Percentiles rank a stretch among this genome's conserved stretches.
These are phyloP conservation scores for Extremus antarcticus DNA, from an alignment of 495 filamentous ascomycete species.

Conservation along the genomic window DNA sequence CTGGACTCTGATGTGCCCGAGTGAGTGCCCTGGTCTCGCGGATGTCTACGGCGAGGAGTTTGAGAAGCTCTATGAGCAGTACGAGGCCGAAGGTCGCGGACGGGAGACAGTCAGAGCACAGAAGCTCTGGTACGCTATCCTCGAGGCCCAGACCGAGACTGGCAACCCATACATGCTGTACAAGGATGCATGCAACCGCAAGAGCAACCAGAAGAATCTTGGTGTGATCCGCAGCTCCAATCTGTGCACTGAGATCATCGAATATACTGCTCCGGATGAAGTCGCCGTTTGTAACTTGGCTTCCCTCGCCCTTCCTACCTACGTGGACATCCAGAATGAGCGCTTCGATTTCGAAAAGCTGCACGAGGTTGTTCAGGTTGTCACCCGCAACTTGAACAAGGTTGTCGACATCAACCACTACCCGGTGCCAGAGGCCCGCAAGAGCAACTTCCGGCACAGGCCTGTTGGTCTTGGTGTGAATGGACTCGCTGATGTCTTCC, in stretches of 20 bases:
- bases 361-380: slow-evolving; percentile 80
- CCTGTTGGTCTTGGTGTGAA: slow-evolving; percentile 95
- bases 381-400: slow-evolving; percentile 89
- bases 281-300: slow-evolving; percentile 98
- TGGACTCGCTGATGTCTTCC: slow-evolving; percentile 96
- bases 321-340: slow-evolving; percentile 69
- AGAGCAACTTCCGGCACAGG: slow-evolving; percentile 89
- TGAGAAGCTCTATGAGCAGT: slow-evolving; percentile 86
- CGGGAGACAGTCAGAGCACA: slow-evolving; percentile 89
- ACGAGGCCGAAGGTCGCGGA: slow-evolving; percentile 80
- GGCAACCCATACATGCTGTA: slow-evolving; percentile 99
- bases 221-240: slow-evolving; percentile 97
- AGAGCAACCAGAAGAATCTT: slow-evolving; percentile 99
- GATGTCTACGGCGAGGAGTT: slow-evolving; percentile 98
- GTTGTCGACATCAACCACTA: slow-evolving; percentile 98
- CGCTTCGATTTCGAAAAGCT: slow-evolving; percentile 90
- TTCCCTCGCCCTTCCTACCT: slow-evolving; percentile 81
- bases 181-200: slow-evolving; percentile 95
- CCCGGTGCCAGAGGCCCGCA: slow-evolving; percentile 81
- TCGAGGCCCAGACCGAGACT: slow-evolving; percentile 96
- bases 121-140: slow-evolving; percentile 97
- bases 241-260: slow-evolving; percentile 95
- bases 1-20: slow-evolving; percentile 97
- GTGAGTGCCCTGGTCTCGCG: slow-evolving; percentile 85
- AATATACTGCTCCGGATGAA: slow-evolving; percentile 94